Percentiles rank a stretch among this genome's conserved stretches.
phyloP scores from a whole-genome alignment of 2,329 filamentous ascomycete species.

The Lecanicillium sp. region DNA sequence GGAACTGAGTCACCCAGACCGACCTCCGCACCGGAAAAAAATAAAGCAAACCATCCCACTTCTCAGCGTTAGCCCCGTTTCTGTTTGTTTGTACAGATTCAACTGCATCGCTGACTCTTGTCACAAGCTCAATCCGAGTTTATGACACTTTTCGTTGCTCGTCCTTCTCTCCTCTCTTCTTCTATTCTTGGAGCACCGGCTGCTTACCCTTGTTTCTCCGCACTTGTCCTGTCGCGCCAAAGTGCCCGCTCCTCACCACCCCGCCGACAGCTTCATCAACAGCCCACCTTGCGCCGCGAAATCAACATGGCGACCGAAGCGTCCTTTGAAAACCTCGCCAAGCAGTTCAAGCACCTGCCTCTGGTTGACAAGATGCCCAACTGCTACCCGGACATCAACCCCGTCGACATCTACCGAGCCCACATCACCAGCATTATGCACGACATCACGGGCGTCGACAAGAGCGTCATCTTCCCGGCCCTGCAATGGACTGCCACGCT shows the following conservation, averaged over 20 bases:
- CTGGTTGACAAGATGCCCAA: slow-evolving; percentile 9
- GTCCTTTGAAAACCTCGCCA: slow-evolving; percentile 8
- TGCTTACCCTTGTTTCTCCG: slow-evolving; percentile 7
- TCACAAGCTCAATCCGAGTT: slow-evolving; percentile 5
- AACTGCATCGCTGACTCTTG: neutral
- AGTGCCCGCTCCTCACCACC: slow-evolving; percentile 3
- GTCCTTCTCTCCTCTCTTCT: slow-evolving; percentile 6
- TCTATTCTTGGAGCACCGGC: slow-evolving; percentile 9
- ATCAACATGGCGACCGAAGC: slow-evolving; percentile 8
- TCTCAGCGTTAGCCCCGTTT: neutral
- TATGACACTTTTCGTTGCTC: slow-evolving; percentile 3
- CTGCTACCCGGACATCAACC: slow-evolving; percentile 11
- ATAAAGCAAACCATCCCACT: slow-evolving; percentile 5
- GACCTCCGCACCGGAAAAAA: slow-evolving; percentile 7
- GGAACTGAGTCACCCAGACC: slow-evolving; percentile 3
- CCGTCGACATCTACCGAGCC: slow-evolving; percentile 10
- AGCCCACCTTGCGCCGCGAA: neutral
- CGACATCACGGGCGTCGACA: slow-evolving; percentile 12
- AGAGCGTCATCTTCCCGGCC: slow-evolving; percentile 58
- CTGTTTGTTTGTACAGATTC: neutral
- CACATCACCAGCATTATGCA: slow-evolving; percentile 25
- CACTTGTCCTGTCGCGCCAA: slow-evolving; percentile 1
- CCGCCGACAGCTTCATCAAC: slow-evolving; percentile 5
- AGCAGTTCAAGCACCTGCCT: slow-evolving; percentile 8
- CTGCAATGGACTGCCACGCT: slow-evolving; percentile 72